Conservation (phyloP, 805 yeast genomes). For the Candida qinlingensis region DNA sequence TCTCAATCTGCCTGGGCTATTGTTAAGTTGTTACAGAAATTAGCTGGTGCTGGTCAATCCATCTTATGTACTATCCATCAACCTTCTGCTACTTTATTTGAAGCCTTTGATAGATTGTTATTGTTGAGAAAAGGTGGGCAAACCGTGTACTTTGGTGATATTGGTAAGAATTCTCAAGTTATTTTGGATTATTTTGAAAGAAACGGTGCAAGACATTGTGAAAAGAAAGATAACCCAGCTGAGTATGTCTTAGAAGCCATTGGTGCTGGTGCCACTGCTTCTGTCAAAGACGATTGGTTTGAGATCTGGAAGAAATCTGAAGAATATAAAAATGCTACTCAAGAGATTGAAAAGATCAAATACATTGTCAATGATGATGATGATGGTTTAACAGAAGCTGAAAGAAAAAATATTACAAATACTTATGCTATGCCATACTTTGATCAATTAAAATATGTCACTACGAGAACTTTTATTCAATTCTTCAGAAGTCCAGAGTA, state of each 20-base stretch:
- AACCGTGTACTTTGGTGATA: slow-evolving; percentile 70
- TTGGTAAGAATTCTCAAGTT: slow-evolving; percentile 49
- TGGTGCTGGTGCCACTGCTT: slow-evolving; percentile 74
- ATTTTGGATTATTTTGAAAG: slow-evolving; percentile 41
- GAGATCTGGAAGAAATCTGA: slow-evolving; percentile 49
- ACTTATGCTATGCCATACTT: slow-evolving; percentile 36
- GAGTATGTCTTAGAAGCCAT: slow-evolving; percentile 69
- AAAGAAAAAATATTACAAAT: slow-evolving; percentile 14
- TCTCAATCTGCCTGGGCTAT: slow-evolving; percentile 62
- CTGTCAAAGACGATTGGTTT: slow-evolving; percentile 51
- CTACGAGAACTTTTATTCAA: slow-evolving; percentile 36
- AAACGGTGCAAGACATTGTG: slow-evolving; percentile 59
- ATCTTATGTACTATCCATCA: slow-evolving; percentile 73
- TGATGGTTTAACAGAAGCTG: slow-evolving; percentile 9
- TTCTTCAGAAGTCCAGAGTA: slow-evolving; percentile 60
- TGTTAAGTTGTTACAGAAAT: slow-evolving; percentile 47
- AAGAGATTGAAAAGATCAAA: slow-evolving; percentile 24
- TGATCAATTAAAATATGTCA: slow-evolving; percentile 38
- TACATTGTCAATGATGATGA: neutral
- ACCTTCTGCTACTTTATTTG: slow-evolving; percentile 34
- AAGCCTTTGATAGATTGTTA: slow-evolving; percentile 13
- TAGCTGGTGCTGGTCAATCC: slow-evolving; percentile 54
- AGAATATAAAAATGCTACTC: slow-evolving; percentile 26
- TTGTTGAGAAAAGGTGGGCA: slow-evolving; percentile 64
- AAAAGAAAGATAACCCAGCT: slow-evolving; percentile 59